These are phyloP conservation scores for Populus trichocarpa DNA, from an alignment of 441 rosid genomes.

Conservation along the genomic window DNA sequence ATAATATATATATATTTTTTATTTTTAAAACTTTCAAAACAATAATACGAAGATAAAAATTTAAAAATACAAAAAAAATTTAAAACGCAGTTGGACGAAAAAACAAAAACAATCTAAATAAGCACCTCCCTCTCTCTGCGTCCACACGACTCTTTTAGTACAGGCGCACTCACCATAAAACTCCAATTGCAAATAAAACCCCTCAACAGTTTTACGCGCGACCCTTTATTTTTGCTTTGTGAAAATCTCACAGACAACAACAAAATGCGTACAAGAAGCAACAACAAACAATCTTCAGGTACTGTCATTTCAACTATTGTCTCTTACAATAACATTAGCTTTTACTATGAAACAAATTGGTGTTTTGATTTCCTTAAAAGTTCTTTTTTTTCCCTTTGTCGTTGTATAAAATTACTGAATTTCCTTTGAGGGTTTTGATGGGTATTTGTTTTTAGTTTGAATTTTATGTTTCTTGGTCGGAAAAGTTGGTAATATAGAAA, in stretches of 20 bases:
- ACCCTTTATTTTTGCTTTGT: neutral
- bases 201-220: slow-evolving; percentile 6
- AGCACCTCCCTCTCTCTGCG: neutral
- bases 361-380: neutral
- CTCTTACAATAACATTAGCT: neutral
- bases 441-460: neutral
- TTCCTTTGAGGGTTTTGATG: no score
- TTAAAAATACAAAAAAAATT: no score
- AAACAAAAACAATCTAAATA: no score
- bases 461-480: neutral
- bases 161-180: neutral
- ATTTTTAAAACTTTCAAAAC: no score
- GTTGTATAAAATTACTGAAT: neutral
- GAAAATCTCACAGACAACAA: neutral
- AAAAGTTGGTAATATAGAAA: neutral
- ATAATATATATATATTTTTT: no score
- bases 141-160: neutral
- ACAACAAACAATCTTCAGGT: neutral
- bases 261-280: slow-evolving; percentile 7
- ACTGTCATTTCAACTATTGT: neutral
- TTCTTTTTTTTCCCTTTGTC: neutral
- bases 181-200: neutral
- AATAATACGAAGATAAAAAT: no score
- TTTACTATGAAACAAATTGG: neutral
- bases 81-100: no score